Evolutionary conservation across 73 alveolate genomes (phyloP), one percentile per base, ranked within the genome.

Genomic region (Effrenium voratum): DNA sequence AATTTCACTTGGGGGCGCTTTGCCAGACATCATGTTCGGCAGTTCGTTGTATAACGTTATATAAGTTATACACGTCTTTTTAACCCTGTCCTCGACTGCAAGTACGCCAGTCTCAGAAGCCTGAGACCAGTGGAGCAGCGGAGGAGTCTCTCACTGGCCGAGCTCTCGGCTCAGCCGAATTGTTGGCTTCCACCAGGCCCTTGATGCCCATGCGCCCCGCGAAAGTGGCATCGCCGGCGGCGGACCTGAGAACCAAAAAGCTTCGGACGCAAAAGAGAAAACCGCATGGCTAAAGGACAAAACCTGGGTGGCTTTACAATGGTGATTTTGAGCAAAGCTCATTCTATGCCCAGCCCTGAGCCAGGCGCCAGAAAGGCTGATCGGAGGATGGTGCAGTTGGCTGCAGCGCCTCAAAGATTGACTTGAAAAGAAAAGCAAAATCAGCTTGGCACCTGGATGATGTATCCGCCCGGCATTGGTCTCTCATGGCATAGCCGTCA

Each of bases 31-130:
- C n/a, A n/a, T n/a, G n/a, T n/a, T n/a, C n/a, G n/a, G n/a, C n/a
- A n/a, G n/a, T n/a, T n/a, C n/a, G n/a, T n/a, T n/a, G n/a, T n/a
- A n/a, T n/a, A n/a, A n/a, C n/a, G n/a, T n/a, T n/a, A n/a, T n/a
- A n/a, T n/a, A n/a, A n/a, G n/a, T n/a, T n/a, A n/a, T n/a, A n/a
- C n/a, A n/a, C n/a, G n/a, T n/a, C n/a, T n/a, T n/a, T n/a, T n/a
- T n/a, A n/a, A n/a, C n/a, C n/a, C n/a, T n/a, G 93, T 84, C 94
- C 94, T 57, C 44, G 94, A 85, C 45, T 85, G 94, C 36, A 85
- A 60, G 72, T 85, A 41, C 28, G 94, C 94, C 59, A 85, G 63
- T 13, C 63, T 80, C 59, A 85, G 28, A 10, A 85, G 81, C 94
- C 94, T 85, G 45, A 46, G 44, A 46, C 50, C 5, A 40, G 6